phyloP scores from a whole-genome alignment of 2,329 filamentous ascomycete genomes.

The Fusarium sp. region DNA sequence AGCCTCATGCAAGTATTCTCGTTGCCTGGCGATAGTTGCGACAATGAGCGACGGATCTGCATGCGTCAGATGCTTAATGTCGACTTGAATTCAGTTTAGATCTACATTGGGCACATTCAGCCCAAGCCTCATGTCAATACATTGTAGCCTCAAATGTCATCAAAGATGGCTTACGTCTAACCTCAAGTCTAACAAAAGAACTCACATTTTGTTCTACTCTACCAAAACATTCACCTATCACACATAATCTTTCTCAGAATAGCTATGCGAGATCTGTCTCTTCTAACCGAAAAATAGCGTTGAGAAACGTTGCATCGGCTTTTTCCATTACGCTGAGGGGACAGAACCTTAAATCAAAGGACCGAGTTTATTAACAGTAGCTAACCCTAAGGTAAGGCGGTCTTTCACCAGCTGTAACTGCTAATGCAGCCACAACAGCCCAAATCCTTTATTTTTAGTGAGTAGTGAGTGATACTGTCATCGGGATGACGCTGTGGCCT shows the following conservation, averaged over 20 bases:
- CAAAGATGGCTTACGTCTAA: neutral
- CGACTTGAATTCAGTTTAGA: neutral
- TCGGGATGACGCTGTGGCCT: conserved; percentile 20
- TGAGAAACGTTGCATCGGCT: conserved; percentile 31
- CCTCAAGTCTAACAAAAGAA: neutral
- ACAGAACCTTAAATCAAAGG: conserved; percentile 11
- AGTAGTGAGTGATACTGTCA: neutral
- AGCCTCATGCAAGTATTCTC: conserved; percentile 5
- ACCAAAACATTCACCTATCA: neutral
- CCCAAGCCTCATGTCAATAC: neutral
- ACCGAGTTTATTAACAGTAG: conserved; percentile 1
- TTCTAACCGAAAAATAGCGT: conserved; percentile 7
- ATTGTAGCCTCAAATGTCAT: neutral
- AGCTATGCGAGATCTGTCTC: conserved; percentile 12
- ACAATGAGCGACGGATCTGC: neutral
- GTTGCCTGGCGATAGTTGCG: conserved; percentile 13
- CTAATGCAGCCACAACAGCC: conserved; percentile 19
- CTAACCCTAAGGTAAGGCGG: neutral
- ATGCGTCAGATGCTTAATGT: conserved; percentile 18
- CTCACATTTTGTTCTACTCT: neutral
- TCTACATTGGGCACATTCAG: conserved; percentile 7
- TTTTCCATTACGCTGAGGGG: conserved; percentile 1
- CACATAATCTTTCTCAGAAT: conserved; percentile 1
- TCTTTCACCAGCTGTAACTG: conserved; percentile 1
- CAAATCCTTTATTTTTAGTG: conserved; percentile 20